These are phyloP conservation scores for Chlamydomonas schloesseri DNA, from an alignment of 139 green algal genomes.

Conservation along the genomic window DNA sequence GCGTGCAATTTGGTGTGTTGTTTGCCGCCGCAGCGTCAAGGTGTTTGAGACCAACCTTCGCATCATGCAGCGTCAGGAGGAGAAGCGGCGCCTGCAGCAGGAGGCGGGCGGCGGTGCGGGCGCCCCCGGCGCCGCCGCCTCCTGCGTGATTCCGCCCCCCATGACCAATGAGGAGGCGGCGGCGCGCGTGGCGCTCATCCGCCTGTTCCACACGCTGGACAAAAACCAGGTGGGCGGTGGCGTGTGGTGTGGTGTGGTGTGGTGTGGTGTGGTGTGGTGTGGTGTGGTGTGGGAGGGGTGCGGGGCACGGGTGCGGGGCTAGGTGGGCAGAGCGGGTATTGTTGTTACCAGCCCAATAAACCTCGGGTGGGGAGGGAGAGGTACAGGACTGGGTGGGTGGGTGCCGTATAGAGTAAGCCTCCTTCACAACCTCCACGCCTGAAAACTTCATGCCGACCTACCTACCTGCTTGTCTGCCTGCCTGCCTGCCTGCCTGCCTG, in stretches of 20 bases:
- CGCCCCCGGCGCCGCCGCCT: too few relatives aligned
- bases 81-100: not conserved
- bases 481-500: too few relatives aligned
- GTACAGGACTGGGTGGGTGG: too few relatives aligned
- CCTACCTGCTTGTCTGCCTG: too few relatives aligned
- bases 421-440: too few relatives aligned
- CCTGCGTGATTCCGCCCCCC: not conserved
- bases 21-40: not conserved
- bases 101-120: too few relatives aligned
- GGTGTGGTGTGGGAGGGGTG: not conserved
- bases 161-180: not conserved
- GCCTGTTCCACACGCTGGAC: constrained; percentile 20
- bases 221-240: constrained; percentile 4
- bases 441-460: too few relatives aligned
- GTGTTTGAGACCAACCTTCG: not conserved
- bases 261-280: not conserved
- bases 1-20: not conserved
- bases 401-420: too few relatives aligned
- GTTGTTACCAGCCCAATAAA: too few relatives aligned
- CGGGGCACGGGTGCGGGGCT: too few relatives aligned
- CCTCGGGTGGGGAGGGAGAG: too few relatives aligned
- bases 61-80: constrained; percentile 20
- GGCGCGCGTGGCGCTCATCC: not conserved
- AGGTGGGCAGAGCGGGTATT: too few relatives aligned
- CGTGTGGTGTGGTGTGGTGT: not conserved